Evolutionary conservation across 1,284 basidiomycete genomes (phyloP), one percentile per base, ranked within the genome.

Genomic region (Moesziomyces sp.): DNA sequence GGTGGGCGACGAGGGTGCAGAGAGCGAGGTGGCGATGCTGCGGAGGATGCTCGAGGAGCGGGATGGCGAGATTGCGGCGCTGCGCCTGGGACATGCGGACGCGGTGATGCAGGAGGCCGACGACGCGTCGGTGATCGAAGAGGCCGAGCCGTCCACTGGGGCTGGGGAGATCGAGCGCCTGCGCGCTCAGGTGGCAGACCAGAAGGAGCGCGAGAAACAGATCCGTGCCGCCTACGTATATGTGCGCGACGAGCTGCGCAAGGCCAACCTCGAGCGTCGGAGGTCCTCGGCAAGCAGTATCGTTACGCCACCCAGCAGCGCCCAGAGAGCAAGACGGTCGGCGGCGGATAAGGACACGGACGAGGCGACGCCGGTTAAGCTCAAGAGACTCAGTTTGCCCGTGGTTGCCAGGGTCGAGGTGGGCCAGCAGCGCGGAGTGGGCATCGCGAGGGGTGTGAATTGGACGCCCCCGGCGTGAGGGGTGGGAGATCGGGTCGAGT

Each of bases 191-290:
- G 52, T 80, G 21, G 5, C 40, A 7, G 73, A 78, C 19, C 77
- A 79, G 38, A 59, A 71, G 23, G 35, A 65, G 3, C 45, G 79
- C 8, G 79, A 81, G 45, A 58, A 61, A 26, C 76, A 76, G 50
- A 81, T 81, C 54, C 63, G 76, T 10, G 68, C 52, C 14, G 79
- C 79, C 0, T 81, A 81, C 68, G 55, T 71, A 46, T 64, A 65
- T 38, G 44, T 79, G 8, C 77, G 78, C 19, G 78, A 79, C 38
- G 78, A 81, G 48, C 57, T 80, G 35, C 73, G 79, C 9, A 74
- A 75, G 46, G 53, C 61, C 5, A 76, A 77, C 40, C 19, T 44
- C 14, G 68, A 79, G 23, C 68, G 75, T 1, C 56, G 71, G 5
- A 52, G 76, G 3, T 50, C 65, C 19, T 67, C 67, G 38, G 34